Conservation (phyloP, 1,284 basidiomycete species). For the Polyporus tsugae region DNA sequence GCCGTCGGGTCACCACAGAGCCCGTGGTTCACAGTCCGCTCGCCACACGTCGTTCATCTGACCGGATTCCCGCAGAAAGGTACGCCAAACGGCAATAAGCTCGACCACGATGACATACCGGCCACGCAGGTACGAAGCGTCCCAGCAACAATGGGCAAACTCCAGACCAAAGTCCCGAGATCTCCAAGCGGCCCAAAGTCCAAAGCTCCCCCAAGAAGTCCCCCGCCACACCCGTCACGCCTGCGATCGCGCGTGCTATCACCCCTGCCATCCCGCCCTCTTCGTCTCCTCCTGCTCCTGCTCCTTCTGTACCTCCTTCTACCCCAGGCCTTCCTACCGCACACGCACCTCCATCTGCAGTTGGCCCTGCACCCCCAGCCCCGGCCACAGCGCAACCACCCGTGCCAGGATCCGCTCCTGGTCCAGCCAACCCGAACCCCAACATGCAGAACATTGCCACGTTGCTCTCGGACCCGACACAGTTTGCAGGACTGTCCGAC, state of each 20-base stretch:
- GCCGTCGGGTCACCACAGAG: constrained; percentile 46
- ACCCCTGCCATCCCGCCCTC: constrained; percentile 23
- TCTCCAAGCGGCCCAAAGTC: constrained; percentile 35
- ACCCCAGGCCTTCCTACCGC: constrained; percentile 1
- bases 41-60: constrained; percentile 56
- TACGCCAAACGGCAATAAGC: not conserved
- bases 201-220: constrained; percentile 33
- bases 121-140: constrained; percentile 32
- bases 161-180: constrained; percentile 37
- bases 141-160: constrained; percentile 24
- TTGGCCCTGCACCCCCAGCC: not conserved
- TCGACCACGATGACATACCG: not conserved
- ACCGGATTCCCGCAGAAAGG: constrained; percentile 59
- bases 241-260: constrained; percentile 27
- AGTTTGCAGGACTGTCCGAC: constrained; percentile 1
- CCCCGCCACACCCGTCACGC: constrained; percentile 9
- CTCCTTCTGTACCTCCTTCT: not conserved
- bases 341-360: not conserved
- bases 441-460: not conserved
- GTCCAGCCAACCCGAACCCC: constrained; percentile 1
- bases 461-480: constrained; percentile 6
- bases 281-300: constrained; percentile 9
- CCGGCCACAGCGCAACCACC: constrained; percentile 11
- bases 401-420: constrained; percentile 1
- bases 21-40: constrained; percentile 64